These are phyloP conservation scores for Lophium mytilinum DNA, from an alignment of 495 filamentous ascomycete genomes.

Conservation along the genomic window DNA sequence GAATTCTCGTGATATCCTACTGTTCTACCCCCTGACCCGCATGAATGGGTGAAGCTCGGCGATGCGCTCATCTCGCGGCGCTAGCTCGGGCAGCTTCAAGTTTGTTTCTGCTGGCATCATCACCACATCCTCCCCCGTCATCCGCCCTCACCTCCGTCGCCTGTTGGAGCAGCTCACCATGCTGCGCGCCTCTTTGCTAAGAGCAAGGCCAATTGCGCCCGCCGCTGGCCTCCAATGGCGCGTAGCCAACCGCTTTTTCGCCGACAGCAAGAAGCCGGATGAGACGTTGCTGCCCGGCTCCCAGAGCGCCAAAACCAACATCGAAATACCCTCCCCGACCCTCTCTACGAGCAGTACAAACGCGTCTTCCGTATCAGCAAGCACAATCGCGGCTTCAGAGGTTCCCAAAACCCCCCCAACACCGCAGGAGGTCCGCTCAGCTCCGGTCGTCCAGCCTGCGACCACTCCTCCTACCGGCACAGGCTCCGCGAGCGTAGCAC, in stretches of 20 bases:
- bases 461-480: constrained; percentile 34
- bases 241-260: constrained; percentile 37
- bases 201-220: constrained; percentile 29
- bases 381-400: constrained; percentile 49
- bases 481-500: constrained; percentile 32
- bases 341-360: constrained; percentile 42
- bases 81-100: too few relatives aligned
- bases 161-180: constrained; percentile 46
- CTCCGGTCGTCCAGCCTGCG: constrained; percentile 14
- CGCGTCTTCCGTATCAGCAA: constrained; percentile 27
- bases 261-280: constrained; percentile 45
- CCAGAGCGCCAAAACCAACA: constrained; percentile 36
- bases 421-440: constrained; percentile 31
- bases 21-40: too few relatives aligned
- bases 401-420: constrained; percentile 52
- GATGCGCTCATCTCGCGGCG: too few relatives aligned
- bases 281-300: constrained; percentile 49
- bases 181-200: constrained; percentile 59
- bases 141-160: constrained; percentile 2
- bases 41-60: too few relatives aligned
- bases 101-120: not conserved
- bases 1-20: too few relatives aligned
- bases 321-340: constrained; percentile 33
- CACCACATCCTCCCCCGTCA: constrained; percentile 3
- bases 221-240: constrained; percentile 18